Evolutionary conservation across 2,329 filamentous ascomycete species (phyloP), one percentile per base, ranked within the genome.

Genomic region (Arthroderma sp.): DNA sequence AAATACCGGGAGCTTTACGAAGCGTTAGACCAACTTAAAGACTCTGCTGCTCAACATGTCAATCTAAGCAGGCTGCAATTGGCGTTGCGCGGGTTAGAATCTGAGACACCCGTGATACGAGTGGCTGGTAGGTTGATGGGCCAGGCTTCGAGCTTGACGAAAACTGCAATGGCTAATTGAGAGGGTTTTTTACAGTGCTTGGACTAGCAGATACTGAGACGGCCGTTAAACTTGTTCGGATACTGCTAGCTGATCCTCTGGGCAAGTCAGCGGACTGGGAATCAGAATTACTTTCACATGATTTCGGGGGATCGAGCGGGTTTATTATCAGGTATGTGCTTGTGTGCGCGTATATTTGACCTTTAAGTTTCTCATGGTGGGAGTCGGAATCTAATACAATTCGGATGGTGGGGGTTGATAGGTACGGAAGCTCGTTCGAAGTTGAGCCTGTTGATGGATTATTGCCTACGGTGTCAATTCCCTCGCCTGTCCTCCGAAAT

Each of bases 181-280:
- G 37, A 10, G 22, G 8, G 9, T 22, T 38, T 38, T 7, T 9
- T 15, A 36, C 50, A 70, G 71, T 76, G 3, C 64, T 77, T 15
- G 69, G 70, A 6, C 51, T 75, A 44, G 68, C 71, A 41, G 67
- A 71, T 49, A 65, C 68, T 47, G 56, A 59, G 15, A 68, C 69
- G 39, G 73, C 76, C 36, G 68, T 71, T 50, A 71, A 66, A 50
- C 69, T 95, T 6, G 71, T 87, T 38, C 75, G 79, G 36, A 67
- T 88, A 32, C 64, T 86, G 8, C 66, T 87, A 1, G 80, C 81
- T 2, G 83, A 88, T 60, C 82, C 83, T 4, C 63, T 88, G 51
- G 70, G 70, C 33, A 64, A 72, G 4, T 72, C 76, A 51, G 72
- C 78, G 51, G 61, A 69, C 28, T 88, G 83, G 83, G 83, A 88